Evolutionary conservation across 2,329 filamentous ascomycete genomes (phyloP).

Genomic region (Thermothelomyces thermophilus): DNA sequence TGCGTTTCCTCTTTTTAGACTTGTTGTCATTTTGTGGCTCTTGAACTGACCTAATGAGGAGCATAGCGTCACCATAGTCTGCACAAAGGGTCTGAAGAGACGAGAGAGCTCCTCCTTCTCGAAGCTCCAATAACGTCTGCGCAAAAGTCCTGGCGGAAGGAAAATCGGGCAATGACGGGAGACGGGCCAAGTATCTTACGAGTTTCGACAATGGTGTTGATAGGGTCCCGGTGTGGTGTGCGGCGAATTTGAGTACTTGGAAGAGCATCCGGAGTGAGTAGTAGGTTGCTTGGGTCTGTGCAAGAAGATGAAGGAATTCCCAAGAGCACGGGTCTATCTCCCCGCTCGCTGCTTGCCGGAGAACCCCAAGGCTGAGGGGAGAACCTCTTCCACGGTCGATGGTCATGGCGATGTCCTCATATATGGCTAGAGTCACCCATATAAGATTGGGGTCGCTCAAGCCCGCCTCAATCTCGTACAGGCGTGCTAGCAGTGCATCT

Average conservation of each 20-base stretch:
- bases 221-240: not conserved
- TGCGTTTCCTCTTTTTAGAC: constrained; percentile 16
- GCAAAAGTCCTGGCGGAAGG: constrained; percentile 16
- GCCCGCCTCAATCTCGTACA: constrained; percentile 23
- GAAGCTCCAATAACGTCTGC: constrained; percentile 9
- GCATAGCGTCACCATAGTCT: constrained; percentile 13
- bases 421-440: constrained; percentile 34
- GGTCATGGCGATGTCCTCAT: constrained; percentile 32
- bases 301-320: constrained; percentile 54
- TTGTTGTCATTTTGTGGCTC: constrained; percentile 8
- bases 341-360: constrained; percentile 28
- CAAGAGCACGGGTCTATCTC: constrained; percentile 38
- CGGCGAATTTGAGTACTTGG: constrained; percentile 40
- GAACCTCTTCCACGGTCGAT: constrained; percentile 26
- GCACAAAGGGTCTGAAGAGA: constrained; percentile 14
- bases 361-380: constrained; percentile 28
- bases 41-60: constrained; percentile 9
- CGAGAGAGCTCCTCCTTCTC: constrained; percentile 11
- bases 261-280: constrained; percentile 55
- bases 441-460: constrained; percentile 19
- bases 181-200: not conserved
- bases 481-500: constrained; percentile 21
- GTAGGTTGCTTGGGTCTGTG: constrained; percentile 52
- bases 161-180: constrained; percentile 18
- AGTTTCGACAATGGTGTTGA: constrained; percentile 3